Conservation (phyloP, 176 grass and related monocot species). For the Triticum dicoccoides region DNA sequence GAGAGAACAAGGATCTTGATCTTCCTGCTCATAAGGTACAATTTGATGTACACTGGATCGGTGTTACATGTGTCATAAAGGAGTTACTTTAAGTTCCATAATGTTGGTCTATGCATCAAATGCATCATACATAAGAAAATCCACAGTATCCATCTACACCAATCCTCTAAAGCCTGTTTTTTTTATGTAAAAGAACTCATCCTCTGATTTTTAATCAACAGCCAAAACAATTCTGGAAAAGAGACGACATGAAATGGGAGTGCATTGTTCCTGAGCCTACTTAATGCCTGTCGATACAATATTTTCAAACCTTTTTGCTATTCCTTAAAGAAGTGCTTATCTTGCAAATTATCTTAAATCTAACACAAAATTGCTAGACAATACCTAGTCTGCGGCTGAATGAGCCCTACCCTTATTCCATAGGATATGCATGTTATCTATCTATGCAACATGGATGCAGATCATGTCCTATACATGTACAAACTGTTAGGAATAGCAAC, state of each 20-base stretch:
- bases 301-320: neutral
- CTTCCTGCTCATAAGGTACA: conserved; percentile 99
- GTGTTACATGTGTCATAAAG: neutral
- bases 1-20: conserved; percentile 95
- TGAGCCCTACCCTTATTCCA: neutral
- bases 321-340: neutral
- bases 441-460: neutral
- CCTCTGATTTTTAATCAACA: neutral
- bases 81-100: neutral
- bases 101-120: neutral
- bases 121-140: neutral
- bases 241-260: neutral
- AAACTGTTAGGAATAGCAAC: no score
- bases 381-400: neutral
- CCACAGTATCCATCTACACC: neutral
- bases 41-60: neutral
- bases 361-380: neutral
- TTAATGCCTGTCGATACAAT: neutral
- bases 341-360: neutral
- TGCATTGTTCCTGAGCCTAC: neutral
- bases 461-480: neutral
- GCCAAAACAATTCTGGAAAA: neutral
- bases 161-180: neutral
- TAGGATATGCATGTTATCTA: neutral
- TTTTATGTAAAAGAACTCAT: neutral